phyloP scores from a whole-genome alignment of 176 grass and related monocot species.

The Cymbopogon citratus region DNA sequence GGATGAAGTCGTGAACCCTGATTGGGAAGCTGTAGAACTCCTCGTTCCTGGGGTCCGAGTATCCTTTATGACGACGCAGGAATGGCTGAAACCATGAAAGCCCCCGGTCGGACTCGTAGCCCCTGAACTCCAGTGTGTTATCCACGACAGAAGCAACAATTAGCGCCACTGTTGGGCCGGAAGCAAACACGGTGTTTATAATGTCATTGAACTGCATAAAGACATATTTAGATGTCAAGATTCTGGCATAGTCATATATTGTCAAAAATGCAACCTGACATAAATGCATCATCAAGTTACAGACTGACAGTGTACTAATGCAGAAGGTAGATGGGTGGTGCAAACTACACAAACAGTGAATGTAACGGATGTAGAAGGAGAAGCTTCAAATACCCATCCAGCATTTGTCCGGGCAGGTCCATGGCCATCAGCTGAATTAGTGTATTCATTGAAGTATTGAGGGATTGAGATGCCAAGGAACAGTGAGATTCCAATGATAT shows the following conservation, averaged over 20 bases:
- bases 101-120: conserved; percentile 48
- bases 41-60: conserved; percentile 56
- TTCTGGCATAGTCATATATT: neutral
- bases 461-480: conserved; percentile 92
- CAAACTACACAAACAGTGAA: neutral
- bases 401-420: conserved; percentile 78
- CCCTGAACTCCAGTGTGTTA: conserved; percentile 57
- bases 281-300: neutral
- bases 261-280: neutral
- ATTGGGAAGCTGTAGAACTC: conserved; percentile 93
- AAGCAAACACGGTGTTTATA: conserved; percentile 84
- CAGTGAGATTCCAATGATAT: conserved; percentile 71
- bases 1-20: conserved; percentile 48
- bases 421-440: conserved; percentile 41
- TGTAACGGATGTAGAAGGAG: neutral
- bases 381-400: conserved; percentile 73
- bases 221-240: neutral
- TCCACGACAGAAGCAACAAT: conserved; percentile 60
- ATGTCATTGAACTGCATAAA: conserved; percentile 92
- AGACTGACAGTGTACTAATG: neutral
- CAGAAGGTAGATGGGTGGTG: neutral
- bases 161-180: conserved; percentile 62
- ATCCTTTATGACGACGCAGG: conserved; percentile 28
- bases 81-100: conserved; percentile 74
- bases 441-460: conserved; percentile 88